Evolutionary conservation across 495 filamentous ascomycete genomes (phyloP), one percentile per base, ranked within the genome.

Genomic region (Glonium stellatum): DNA sequence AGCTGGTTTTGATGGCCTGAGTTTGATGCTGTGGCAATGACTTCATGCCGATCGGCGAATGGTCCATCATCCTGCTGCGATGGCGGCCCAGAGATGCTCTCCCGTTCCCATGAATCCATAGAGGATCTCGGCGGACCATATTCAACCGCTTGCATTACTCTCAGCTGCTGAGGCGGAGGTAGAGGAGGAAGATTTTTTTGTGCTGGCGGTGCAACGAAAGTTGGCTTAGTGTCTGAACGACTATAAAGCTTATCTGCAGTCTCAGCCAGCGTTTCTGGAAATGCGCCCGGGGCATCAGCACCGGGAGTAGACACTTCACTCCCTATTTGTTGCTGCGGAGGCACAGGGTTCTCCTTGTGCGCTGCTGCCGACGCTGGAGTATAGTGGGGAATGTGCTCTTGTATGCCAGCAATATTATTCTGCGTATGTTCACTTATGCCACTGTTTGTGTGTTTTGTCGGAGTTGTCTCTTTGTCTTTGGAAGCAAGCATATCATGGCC

Each of bases 401-500:
- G 39, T 13, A 11, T 11, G 39, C 39, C 10, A 15, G 39, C 39
- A 4, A 44, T 44, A 18, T 1, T 15, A 18, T 13, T 13, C 18
- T 44, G 39, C 18, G 18, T 13, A 44, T 44, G 18, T 44, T 13
- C 10, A 44, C 18, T 44, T 18, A 4, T 11, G 13, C 18, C 10
- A 15, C 13, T 44, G 12, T 44, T 18, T 4, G 18, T 18, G 18
- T 15, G 39, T 44, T 55, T 60, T 54, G 56, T 63, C 27, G 60
- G 56, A 23, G 63, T 60, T n/a, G 63, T 15, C 37, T 59, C 50
- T 11, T 58, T 53, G 21, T 49, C 54, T 19, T 27, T 6, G 18
- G n/a, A 15, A 10, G 5, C 19, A 8, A 22, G 21, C 5, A 27
- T 25, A 23, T 25, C 1, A 51, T 51, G 21, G 23, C 48, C 27